These are phyloP conservation scores for Ophiostoma pallidulum DNA, from an alignment of 2,329 filamentous ascomycete genomes.

Conservation along the genomic window DNA sequence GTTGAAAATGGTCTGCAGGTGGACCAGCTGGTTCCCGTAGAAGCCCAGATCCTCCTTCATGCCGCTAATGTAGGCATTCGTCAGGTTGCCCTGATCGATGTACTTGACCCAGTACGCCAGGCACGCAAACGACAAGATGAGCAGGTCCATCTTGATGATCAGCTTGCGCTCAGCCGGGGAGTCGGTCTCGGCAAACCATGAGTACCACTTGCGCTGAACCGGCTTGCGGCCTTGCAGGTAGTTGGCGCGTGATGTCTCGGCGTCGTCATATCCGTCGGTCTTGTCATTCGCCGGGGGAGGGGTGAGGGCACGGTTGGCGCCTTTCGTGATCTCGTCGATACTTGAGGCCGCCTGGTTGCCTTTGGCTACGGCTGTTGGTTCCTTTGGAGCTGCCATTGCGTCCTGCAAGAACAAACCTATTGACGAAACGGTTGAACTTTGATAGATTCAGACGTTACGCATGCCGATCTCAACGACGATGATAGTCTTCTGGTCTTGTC, in stretches of 20 bases:
- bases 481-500: too few species aligned
- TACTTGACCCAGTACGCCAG: constrained; percentile 48
- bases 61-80: constrained; percentile 38
- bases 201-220: constrained; percentile 7
- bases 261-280: too few species aligned
- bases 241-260: constrained; percentile 2
- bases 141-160: constrained; percentile 44
- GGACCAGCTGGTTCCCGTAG: constrained; percentile 30
- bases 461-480: too few species aligned
- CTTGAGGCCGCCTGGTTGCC: too few species aligned
- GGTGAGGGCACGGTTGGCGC: too few species aligned
- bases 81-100: constrained; percentile 34
- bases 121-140: constrained; percentile 48
- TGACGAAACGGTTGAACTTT: too few species aligned
- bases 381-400: too few species aligned
- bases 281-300: too few species aligned
- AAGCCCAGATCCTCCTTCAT: constrained; percentile 37
- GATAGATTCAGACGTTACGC: too few species aligned
- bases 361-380: too few species aligned
- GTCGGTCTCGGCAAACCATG: constrained; percentile 42
- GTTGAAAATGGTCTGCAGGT: constrained; percentile 26
- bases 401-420: too few species aligned
- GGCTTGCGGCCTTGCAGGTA: constrained; percentile 5
- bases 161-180: constrained; percentile 39
- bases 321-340: too few species aligned